Evolutionary conservation across 345 rosid genomes (phyloP), one percentile per base, ranked within the genome.

Genomic region (Zanthoxylum bungeanum): DNA sequence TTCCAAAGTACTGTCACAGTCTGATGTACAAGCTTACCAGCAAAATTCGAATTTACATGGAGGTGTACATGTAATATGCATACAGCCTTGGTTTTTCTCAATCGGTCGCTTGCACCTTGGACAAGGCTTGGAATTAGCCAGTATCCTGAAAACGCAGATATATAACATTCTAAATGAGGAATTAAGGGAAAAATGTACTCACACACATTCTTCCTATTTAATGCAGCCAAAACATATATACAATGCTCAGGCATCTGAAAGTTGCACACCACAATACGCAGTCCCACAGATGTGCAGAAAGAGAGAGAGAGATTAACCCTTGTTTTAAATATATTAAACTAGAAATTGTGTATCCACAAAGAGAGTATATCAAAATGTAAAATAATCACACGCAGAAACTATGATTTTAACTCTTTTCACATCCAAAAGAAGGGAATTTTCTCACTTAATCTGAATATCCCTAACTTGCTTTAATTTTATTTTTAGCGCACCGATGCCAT

Each of bases 51-150:
- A 87, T 86, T 86, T 88, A 78, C 96, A 91, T 25, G 93, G 93
- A 37, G 96, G 96, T 11, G 88, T 89, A 84, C 97, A 91, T 30
- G 93, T 89, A 75, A 92, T 88, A 75, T 92, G 97, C 96, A 89
- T 92, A 81, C 97, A 92, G 30, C 95, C 92, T 74, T 89, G 95
- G 77, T 89, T 87, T 74, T 89, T 89, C 79, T 88, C 95, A 74
- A 90, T 90, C 9, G 95, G 95, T 44, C 92, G 81, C 78, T 88
- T 90, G 82, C 95, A 88, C 76, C 79, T 88, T 36, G 95, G 95
- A 78, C 95, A 88, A 60, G 95, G 92, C 80, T 90, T 90, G 44
- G 95, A 88, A 75, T 89, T 90, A 40, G 95, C 95, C 64, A 90
- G 75, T 71, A 87, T 89, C 91, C 91, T 87, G 87, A 61, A 68